Percentiles rank a stretch among this genome's conserved stretches.
Evolutionary conservation across 2,329 filamentous ascomycete genomes (phyloP).

Genomic region (Coleophoma eucalyptorum): DNA sequence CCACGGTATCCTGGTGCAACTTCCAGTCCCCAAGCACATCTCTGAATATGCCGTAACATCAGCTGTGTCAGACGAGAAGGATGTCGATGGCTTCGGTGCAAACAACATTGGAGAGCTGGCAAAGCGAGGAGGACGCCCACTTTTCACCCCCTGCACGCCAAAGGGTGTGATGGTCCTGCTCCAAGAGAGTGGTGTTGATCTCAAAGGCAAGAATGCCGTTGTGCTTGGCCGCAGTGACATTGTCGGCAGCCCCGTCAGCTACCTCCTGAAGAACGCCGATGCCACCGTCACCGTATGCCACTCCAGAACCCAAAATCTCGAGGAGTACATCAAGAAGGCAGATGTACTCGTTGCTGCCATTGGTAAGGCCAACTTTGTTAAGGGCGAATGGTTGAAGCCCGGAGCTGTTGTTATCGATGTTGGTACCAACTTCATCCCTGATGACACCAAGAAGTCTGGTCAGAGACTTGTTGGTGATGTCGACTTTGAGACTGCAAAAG

Average conservation of each 20-base stretch:
- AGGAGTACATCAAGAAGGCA: slow-evolving; percentile 72
- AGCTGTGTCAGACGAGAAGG: slow-evolving; percentile 87
- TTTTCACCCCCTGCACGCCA: slow-evolving; percentile 93
- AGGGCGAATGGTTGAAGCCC: slow-evolving; percentile 92
- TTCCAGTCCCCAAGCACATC: slow-evolving; percentile 85
- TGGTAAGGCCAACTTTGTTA: slow-evolving; percentile 81
- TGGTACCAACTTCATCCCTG: slow-evolving; percentile 92
- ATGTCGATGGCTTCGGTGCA: slow-evolving; percentile 95
- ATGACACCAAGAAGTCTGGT: slow-evolving; percentile 86
- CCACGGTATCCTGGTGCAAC: slow-evolving; percentile 90
- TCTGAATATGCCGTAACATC: slow-evolving; percentile 90
- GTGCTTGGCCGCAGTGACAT: slow-evolving; percentile 96
- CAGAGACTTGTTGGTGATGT: slow-evolving; percentile 93
- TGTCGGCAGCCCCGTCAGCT: slow-evolving; percentile 94
- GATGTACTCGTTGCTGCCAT: slow-evolving; percentile 93
- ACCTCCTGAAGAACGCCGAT: slow-evolving; percentile 90
- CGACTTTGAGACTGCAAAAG: slow-evolving; percentile 77
- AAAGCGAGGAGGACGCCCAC: slow-evolving; percentile 85
- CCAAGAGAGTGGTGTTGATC: slow-evolving; percentile 75
- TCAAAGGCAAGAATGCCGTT: slow-evolving; percentile 88
- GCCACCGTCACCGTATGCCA: slow-evolving; percentile 97
- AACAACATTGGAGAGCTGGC: slow-evolving; percentile 95
- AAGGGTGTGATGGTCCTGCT: slow-evolving; percentile 96
- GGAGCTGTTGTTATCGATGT: slow-evolving; percentile 97
- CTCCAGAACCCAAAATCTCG: slow-evolving; percentile 74